Conservation (phyloP, 108 stramenopile genomes). For the Skeletonema marinoi region DNA sequence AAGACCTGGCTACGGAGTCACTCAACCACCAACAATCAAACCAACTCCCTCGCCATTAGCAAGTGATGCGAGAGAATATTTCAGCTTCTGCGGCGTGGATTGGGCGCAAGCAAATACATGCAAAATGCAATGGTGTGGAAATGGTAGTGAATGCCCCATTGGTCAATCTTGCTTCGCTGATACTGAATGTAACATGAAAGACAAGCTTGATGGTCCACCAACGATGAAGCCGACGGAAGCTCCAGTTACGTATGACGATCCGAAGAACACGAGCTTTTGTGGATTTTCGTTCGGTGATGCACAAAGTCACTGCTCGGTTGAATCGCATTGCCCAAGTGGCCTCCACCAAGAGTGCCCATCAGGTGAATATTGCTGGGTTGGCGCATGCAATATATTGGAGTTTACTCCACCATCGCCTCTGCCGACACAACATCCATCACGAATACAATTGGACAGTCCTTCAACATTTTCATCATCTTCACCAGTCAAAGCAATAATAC, state of each 20-base stretch:
- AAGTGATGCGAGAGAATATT: constrained; percentile 7
- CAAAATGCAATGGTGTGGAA: constrained; percentile 21
- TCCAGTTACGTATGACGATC: constrained; percentile 21
- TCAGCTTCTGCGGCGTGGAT: constrained; percentile 17
- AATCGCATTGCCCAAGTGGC: constrained; percentile 32
- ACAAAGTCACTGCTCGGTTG: constrained; percentile 22
- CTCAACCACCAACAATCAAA: not conserved
- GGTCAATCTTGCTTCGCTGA: constrained; percentile 25
- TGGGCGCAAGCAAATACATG: constrained; percentile 28
- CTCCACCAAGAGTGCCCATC: constrained; percentile 19
- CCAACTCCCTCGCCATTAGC: constrained; percentile 2
- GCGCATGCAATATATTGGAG: not conserved
- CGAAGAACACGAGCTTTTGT: constrained; percentile 22
- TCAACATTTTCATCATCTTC: not conserved
- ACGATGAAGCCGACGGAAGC: constrained; percentile 17
- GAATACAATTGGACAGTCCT: not conserved
- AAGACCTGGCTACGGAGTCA: constrained; percentile 16
- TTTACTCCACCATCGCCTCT: not conserved
- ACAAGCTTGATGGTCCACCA: constrained; percentile 10
- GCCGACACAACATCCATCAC: not conserved
- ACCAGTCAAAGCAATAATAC: not conserved
- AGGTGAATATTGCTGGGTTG: constrained; percentile 4
- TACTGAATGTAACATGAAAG: constrained; percentile 24
- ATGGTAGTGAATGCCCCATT: constrained; percentile 9
- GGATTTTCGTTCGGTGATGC: constrained; percentile 27